Percentiles rank a stretch among this genome's conserved stretches.
These are phyloP conservation scores for Penicillium angulare DNA, from an alignment of 495 filamentous ascomycete genomes.

Conservation along the genomic window DNA sequence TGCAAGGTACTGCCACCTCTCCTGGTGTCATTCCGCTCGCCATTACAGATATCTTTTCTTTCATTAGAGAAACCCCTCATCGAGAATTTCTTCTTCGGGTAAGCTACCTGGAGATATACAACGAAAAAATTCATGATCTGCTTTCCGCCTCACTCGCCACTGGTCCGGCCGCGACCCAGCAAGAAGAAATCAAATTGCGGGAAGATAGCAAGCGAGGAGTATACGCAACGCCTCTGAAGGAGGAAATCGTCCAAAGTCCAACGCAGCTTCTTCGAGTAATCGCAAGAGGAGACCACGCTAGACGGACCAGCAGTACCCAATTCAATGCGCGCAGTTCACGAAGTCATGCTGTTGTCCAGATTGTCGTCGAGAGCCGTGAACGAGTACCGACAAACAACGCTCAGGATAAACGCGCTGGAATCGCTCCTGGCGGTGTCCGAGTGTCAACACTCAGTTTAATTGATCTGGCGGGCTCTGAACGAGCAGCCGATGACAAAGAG, in stretches of 20 bases:
- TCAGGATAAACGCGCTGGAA: constrained; percentile 70
- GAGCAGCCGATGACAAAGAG: constrained; percentile 94
- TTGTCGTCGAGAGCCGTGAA: constrained; percentile 95
- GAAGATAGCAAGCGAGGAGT: constrained; percentile 96
- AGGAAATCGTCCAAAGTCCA: constrained; percentile 97
- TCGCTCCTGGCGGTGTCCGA: constrained; percentile 85
- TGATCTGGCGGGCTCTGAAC: constrained; percentile 93
- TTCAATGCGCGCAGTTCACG: constrained; percentile 95
- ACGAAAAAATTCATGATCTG: constrained; percentile 95
- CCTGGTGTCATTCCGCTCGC: constrained; percentile 96
- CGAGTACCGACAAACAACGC: constrained; percentile 59
- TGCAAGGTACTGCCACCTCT: constrained; percentile 97
- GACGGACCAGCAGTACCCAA: constrained; percentile 88
- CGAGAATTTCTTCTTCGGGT: constrained; percentile 94
- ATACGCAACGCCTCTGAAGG: constrained; percentile 92
- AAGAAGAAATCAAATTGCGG: constrained; percentile 95
- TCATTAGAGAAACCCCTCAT: constrained; percentile 93
- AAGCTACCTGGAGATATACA: constrained; percentile 98
- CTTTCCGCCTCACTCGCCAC: constrained; percentile 65
- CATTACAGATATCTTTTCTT: constrained; percentile 98
- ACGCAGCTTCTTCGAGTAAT: constrained; percentile 95
- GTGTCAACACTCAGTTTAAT: constrained; percentile 95
- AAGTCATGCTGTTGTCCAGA: constrained; percentile 97
- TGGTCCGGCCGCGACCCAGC: constrained; percentile 46
- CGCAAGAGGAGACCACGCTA: constrained; percentile 86